Percentiles rank a stretch among this genome's conserved stretches.
Evolutionary conservation across 805 yeast species (phyloP).

Genomic region (Candida ipomoeae): DNA sequence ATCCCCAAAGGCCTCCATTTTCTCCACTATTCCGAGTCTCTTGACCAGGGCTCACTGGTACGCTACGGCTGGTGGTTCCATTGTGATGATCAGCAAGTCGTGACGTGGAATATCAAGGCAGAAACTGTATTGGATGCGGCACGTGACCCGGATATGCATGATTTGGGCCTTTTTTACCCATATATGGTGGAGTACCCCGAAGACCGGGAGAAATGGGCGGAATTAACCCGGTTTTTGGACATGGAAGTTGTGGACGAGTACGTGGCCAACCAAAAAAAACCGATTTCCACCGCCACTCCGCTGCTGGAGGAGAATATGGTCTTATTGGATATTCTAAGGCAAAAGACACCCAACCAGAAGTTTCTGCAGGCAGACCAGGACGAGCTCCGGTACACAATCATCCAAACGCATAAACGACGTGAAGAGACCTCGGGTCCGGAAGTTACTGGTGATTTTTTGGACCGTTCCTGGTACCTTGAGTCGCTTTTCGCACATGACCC

Average conservation of each 20-base stretch:
- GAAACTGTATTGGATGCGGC: neutral
- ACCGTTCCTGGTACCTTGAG: constrained; percentile 57
- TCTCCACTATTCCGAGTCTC: constrained; percentile 41
- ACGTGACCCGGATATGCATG: constrained; percentile 20
- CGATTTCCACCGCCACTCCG: constrained; percentile 45
- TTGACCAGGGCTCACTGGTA: constrained; percentile 16
- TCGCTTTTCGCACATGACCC: constrained; percentile 30
- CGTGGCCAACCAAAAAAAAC: constrained; percentile 7
- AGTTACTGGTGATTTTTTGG: constrained; percentile 50
- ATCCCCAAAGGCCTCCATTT: constrained; percentile 52
- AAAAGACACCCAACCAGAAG: constrained; percentile 15
- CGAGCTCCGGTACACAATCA: constrained; percentile 39
- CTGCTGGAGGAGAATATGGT: constrained; percentile 47
- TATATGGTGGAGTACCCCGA: constrained; percentile 41
- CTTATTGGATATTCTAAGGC: constrained; percentile 32
- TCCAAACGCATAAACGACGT: constrained; percentile 39
- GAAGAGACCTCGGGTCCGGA: constrained; percentile 24
- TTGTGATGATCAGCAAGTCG: constrained; percentile 30
- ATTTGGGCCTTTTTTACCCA: constrained; percentile 25
- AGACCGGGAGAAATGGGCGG: constrained; percentile 16
- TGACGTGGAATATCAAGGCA: constrained; percentile 4
- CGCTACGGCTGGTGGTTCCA: constrained; percentile 41
- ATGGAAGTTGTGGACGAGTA: constrained; percentile 21
- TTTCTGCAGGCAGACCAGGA: constrained; percentile 24
- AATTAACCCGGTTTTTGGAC: constrained; percentile 18